Base-by-base conservation (phyloP, 2,329 filamentous ascomycete genomes). In the Monosporascus sp. region DNA sequence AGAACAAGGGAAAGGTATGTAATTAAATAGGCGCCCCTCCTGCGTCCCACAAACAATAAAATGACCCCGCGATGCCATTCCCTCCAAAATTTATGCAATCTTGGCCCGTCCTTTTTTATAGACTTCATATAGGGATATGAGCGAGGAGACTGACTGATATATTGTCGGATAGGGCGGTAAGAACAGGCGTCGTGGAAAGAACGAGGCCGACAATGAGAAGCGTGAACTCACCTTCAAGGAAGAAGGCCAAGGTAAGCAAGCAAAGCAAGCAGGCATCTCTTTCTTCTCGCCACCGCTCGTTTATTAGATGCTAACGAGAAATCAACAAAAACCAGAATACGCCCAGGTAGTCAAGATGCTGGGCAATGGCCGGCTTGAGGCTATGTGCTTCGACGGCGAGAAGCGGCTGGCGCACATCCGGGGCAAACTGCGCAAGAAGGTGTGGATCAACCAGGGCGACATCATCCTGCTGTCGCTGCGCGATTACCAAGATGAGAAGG, bases 161-260 rank as follows among this genome's bases (percentile, higher is more conserved):
- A 31, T 25, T 49, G 52, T 54, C 55, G 51, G 65, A 82, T 66
- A 94, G 90, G 93, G 93, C 75, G 93, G 93, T 79, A 97, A 97
- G 84, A 97, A 97, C 79, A 82, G 93, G 76, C 88, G 93, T 84
- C 85, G 94, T 79, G 93, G 93, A 78, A 97, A 97, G 88, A 96
- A 96, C 83, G 90, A 96, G 79, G 95, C 94, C 78, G 94, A 97
- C 81, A 96, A 97, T 72, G 92, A 97, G 80, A 97, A 97, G 83
- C 92, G 93, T 75, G 93, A 97, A 75, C 83, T 97, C 68, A 93
- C 90, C 69, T 97, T 97, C 86, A 97, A 97, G 79, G 94, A 97
- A 74, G 93, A 97, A 70, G 93, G 93, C 63, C 93, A 97, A 80
- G 86, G 81, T 83, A 75, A 55, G 71, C 66, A 41, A 51, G 15